phyloP scores from a whole-genome alignment of 2,329 filamentous ascomycete species.

The Cladophialophora psammophila region DNA sequence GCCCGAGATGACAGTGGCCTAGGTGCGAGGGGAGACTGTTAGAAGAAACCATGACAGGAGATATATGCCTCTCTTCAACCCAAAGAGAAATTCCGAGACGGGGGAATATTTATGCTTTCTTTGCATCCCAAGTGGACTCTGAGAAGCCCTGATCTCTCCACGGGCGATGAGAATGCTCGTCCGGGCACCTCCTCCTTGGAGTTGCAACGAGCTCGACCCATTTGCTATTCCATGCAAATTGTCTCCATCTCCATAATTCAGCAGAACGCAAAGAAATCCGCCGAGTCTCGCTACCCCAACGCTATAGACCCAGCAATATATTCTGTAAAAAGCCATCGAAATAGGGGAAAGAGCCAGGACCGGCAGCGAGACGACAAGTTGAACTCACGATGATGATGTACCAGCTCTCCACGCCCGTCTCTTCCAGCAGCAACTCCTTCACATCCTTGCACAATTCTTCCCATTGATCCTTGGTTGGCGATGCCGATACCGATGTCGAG shows the following conservation, averaged over 20 bases:
- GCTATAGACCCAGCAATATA: not conserved
- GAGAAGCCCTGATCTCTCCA: not conserved
- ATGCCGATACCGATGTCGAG: not conserved
- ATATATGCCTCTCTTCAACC: too few relatives aligned
- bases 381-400: constrained; percentile 52
- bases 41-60: too few relatives aligned
- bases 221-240: not conserved
- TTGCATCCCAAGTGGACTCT: not conserved
- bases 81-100: too few relatives aligned
- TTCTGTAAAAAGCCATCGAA: not conserved
- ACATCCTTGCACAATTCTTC: constrained; percentile 41
- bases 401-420: constrained; percentile 70
- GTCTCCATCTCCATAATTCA: not conserved
- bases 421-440: constrained; percentile 40
- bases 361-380: constrained; percentile 34
- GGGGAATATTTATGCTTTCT: not conserved
- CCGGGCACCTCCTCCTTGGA: too few relatives aligned
- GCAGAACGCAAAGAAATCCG: not conserved
- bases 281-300: not conserved
- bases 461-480: constrained; percentile 35
- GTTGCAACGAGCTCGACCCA: too few relatives aligned
- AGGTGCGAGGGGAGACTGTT: not conserved
- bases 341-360: constrained; percentile 37
- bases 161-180: not conserved
- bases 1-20: constrained; percentile 43